Evolutionary conservation across 2,329 filamentous ascomycete species (phyloP).

Genomic region (Clarireedia homoeocarpa): DNA sequence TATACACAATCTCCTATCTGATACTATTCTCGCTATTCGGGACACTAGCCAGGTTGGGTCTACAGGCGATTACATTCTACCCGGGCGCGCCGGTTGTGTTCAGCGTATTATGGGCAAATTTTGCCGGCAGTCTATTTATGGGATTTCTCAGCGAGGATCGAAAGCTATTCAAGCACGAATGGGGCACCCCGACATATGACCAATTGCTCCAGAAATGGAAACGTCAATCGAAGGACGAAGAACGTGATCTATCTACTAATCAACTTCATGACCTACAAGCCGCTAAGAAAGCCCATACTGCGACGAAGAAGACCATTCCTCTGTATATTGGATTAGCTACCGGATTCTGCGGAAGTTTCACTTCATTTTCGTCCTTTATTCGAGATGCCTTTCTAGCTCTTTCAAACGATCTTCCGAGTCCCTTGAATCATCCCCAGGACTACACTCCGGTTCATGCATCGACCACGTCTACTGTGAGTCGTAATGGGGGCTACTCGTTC

Average conservation of each 20-base stretch:
- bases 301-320: constrained; percentile 76
- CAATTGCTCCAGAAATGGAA: constrained; percentile 30
- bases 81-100: constrained; percentile 68
- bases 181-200: constrained; percentile 41
- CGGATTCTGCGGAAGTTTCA: constrained; percentile 84
- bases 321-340: constrained; percentile 81
- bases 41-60: constrained; percentile 72
- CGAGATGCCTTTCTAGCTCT: constrained; percentile 73
- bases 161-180: constrained; percentile 64
- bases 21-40: constrained; percentile 80
- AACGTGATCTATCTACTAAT: constrained; percentile 24
- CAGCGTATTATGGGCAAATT: constrained; percentile 79
- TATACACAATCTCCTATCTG: constrained; percentile 74
- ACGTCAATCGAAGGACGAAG: constrained; percentile 32
- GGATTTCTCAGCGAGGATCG: constrained; percentile 78
- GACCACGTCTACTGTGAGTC: constrained; percentile 33
- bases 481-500: constrained; percentile 73
- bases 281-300: constrained; percentile 49
- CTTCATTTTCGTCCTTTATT: constrained; percentile 81
- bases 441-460: constrained; percentile 25
- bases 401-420: constrained; percentile 60
- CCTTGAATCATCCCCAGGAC: constrained; percentile 35
- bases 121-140: constrained; percentile 73
- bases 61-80: constrained; percentile 74
- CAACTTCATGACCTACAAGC: constrained; percentile 33